Evolutionary conservation across 768 basidiomycete genomes (phyloP), one percentile per base, ranked within the genome.

Genomic region (Lentinula sp.): DNA sequence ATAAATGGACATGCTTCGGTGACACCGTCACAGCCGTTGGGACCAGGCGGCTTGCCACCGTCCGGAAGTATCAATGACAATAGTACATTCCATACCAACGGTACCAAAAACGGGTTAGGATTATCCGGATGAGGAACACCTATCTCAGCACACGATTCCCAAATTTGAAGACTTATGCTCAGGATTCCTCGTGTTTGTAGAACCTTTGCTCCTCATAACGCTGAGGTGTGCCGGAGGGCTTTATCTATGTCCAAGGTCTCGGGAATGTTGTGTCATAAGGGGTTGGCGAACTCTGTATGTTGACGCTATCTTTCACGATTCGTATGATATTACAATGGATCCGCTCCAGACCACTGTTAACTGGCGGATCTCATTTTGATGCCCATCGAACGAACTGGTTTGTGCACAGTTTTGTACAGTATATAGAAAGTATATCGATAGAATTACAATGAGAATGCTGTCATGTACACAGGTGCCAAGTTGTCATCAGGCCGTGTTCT

Each of bases 381-480:
- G 37, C 36, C 18, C 36, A 9, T 39, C 10, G 53, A 54, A n/a
- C n/a, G 53, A 54, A 54, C 53, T 13, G 55, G 39, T 56, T 56
- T 41, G 55, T 20, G 18, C 37, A 4, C n/a, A 36, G 6, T 37
- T 37, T 41, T 20, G 54, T 16, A 35, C n/a, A 28, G 12, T 43
- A 43, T 23, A 20, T 20, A 35, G 36, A 32, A 36, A 18, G 33
- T 18, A n/a, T 12, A 28, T 28, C 37, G 23, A 41, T 56, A 15
- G 41, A 33, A 20, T 45, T 59, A 74, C 65, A 78, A 66, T 54
- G 82, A 72, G 33, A 88, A 70, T 36, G 82, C 81, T 55, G 85
- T 82, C 70, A 88, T 86, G 67, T 76, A 87, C 42, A 88, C 71
- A 13, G 77, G 77, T 45, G 79, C 76, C 61, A 28, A 28, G 28